Evolutionary conservation across 2,329 filamentous ascomycete genomes (phyloP), one percentile per base, ranked within the genome.

Genomic region (Periconia digitata): DNA sequence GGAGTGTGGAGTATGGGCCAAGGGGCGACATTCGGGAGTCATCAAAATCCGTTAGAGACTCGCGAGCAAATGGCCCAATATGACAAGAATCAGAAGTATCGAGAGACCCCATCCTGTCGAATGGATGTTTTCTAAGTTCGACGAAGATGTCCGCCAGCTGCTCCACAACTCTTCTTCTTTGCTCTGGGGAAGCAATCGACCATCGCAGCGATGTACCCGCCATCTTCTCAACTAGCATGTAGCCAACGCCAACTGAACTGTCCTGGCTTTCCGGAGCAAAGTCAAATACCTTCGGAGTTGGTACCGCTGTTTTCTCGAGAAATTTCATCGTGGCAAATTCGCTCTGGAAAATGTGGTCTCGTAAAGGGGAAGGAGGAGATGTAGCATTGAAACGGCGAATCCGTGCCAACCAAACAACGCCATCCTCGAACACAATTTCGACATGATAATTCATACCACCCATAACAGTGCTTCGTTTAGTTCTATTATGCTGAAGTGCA

Each of bases 381-480:
- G 47, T 46, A 37, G 47, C 47, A 22, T 50, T 46, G 12, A 46
- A 45, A 44, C 46, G 46, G 47, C 71, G 72, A 40, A 77, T 69
- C 12, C 75, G 68, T 16, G 72, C 72, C 2, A 78, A 62, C 76
- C 74, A 78, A 39, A 51, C 62, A 21, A 74, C 51, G 35, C 72
- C 72, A 53, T 78, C 75, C 5, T 74, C 66, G 49, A 78, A 79
- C 6, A 41, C 47, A 42, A 78, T 55, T 32, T 74, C 67, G 35
- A 74, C 53, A 50, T 78, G 72, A 54, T 72, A 78, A 51, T 78
- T 76, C 69, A 72, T 74, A 2, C 73, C 72, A 1, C 73, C 74
- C 70, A 78, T 77, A 0, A 75, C 64, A 6, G 71, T 69, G 32
- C 56, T 67, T 40, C 59, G 63, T 18, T 50, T 69, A 3, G 53